phyloP scores from a whole-genome alignment of 2,329 filamentous ascomycete species.

The Phyllosticta citribraziliensis region DNA sequence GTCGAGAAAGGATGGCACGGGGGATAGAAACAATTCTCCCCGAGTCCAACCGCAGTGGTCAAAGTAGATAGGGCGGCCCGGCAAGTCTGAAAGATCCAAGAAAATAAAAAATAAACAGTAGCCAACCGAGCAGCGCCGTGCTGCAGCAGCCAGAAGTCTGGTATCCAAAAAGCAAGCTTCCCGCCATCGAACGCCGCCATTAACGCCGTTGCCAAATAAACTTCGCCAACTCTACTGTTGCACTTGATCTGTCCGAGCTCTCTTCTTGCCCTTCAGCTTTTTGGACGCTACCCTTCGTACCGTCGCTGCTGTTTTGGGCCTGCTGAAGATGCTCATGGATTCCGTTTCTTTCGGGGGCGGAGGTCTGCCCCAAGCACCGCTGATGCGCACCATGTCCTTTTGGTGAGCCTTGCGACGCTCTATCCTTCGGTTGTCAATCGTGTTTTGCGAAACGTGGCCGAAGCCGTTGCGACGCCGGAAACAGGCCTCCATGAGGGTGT shows the following conservation, averaged over 20 bases:
- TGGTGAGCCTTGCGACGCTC: conserved; percentile 39
- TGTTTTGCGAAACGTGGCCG: conserved; percentile 69
- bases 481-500: conserved; percentile 70
- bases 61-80: neutral
- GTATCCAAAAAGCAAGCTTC: neutral
- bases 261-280: conserved; percentile 5
- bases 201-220: neutral
- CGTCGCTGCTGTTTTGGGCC: neutral
- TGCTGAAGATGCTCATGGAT: neutral
- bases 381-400: conserved; percentile 11
- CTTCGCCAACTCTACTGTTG: neutral
- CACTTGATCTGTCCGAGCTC: conserved; percentile 6
- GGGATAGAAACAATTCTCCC: too few relatives aligned
- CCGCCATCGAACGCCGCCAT: neutral
- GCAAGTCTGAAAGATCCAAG: neutral
- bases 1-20: neutral
- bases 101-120: neutral
- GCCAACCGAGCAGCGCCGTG: neutral
- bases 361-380: conserved; percentile 2
- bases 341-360: neutral
- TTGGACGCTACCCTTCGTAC: conserved; percentile 5
- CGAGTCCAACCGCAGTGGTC: neutral
- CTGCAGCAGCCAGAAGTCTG: neutral
- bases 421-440: conserved; percentile 65
- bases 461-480: conserved; percentile 74